Evolutionary conservation across 441 rosid species (phyloP).

Genomic region (Erodium chrysanthum): DNA sequence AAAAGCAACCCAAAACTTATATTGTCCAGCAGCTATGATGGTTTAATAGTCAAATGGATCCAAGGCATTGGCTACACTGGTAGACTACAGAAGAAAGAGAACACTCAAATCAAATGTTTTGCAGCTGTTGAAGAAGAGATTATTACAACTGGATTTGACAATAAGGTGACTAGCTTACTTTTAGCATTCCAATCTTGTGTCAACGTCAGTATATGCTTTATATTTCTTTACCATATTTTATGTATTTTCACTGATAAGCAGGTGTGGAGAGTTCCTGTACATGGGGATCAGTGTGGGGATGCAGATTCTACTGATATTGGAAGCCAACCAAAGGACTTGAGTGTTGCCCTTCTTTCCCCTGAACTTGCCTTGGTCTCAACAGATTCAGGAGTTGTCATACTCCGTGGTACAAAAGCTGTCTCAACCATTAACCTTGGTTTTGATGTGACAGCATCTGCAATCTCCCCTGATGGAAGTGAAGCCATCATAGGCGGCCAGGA

Average conservation of each 20-base stretch:
- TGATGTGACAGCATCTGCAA: conserved; percentile 62
- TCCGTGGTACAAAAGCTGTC: conserved; percentile 50
- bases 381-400: conserved; percentile 72
- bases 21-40: conserved; percentile 80
- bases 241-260: conserved; percentile 19
- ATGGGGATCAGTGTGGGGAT: conserved; percentile 60
- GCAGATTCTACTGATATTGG: conserved; percentile 61
- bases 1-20: conserved; percentile 48
- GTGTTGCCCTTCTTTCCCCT: conserved; percentile 56
- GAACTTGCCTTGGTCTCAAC: conserved; percentile 58
- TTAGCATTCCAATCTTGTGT: background rate
- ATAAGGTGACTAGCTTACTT: conserved; percentile 38
- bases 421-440: conserved; percentile 70
- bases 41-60: conserved; percentile 77
- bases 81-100: conserved; percentile 63
- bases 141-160: conserved; percentile 81
- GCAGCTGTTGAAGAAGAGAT: conserved; percentile 74
- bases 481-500: conserved; percentile 75
- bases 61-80: conserved; percentile 72
- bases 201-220: background rate
- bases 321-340: conserved; percentile 78
- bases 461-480: conserved; percentile 86
- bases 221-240: background rate
- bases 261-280: conserved; percentile 62
- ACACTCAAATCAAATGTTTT: conserved; percentile 72